Evolutionary conservation across 371 early-diverging fungal genomes (phyloP), one percentile per base, ranked within the genome.

Genomic region (Apophysomyces sp.): DNA sequence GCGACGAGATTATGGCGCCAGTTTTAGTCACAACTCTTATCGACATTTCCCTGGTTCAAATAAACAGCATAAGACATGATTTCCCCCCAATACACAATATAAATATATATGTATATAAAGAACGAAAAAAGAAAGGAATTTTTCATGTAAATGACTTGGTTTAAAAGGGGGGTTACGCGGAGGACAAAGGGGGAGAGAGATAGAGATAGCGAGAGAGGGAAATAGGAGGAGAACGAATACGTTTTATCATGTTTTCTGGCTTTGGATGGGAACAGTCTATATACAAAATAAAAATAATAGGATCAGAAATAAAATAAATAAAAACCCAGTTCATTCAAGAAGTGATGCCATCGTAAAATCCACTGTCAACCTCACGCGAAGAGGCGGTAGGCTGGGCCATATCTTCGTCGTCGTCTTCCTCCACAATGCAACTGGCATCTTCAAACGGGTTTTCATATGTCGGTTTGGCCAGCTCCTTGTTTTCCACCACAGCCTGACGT

Each of bases 361-460:
- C 69, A 21, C 65, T 65, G 44, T 69, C 69, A 4, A 65, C 69
- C 60, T 69, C 56, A 16, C 61, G 59, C 21, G 61, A 44, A n/a
- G 58, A 28, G 15, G n/a, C 11, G 9, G 11, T 21, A 4, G 28
- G 18, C n/a, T n/a, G n/a, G n/a, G n/a, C n/a, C 27, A 37, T 44
- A 24, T 29, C n/a, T 5, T 39, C 61, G 31, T 74, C 72, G 11
- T 77, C 72, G 28, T 78, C 78, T 26, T 76, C 77, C 3, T 54
- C 65, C 9, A 79, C 80, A 36, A 79, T 59, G 27, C 71, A 71
- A 41, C 70, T 70, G 37, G 67, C 74, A 61, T 79, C 80, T 61
- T 79, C 80, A 59, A 79, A 79, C 21, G 80, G 80, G 51, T 79
- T 79, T n/a, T 69, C 66, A 24, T 74, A 76, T 0, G 67, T 63